Conservation (phyloP, 352 stramenopile genomes). For the Paralagenidium karlingii region DNA sequence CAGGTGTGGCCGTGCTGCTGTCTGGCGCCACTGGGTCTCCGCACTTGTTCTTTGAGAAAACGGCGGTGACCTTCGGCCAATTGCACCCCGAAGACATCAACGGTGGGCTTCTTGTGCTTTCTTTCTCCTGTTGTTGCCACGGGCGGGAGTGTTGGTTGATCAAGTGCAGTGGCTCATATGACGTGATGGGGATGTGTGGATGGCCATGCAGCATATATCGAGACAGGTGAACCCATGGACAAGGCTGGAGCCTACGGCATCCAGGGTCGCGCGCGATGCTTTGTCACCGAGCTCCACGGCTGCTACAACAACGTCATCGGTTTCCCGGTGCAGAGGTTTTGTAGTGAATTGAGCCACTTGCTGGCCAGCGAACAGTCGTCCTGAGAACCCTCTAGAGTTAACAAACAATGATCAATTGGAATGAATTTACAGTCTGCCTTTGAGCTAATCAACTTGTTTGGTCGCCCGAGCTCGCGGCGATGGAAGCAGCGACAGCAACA, state of each 20-base stretch:
- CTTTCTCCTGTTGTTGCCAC: no score
- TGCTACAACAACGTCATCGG: constrained; percentile 89
- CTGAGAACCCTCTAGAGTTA: constrained; percentile 27
- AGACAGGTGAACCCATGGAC: constrained; percentile 85
- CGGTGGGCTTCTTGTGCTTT: constrained; percentile 11
- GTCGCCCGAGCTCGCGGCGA: no score
- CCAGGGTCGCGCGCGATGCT: constrained; percentile 70
- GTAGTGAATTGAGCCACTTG: constrained; percentile 34
- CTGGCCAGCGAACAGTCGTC: no score
- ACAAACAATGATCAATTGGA: constrained; percentile 7
- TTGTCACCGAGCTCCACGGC: constrained; percentile 66
- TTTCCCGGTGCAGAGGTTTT: constrained; percentile 76
- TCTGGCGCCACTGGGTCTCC: constrained; percentile 17
- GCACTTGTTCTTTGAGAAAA: constrained; percentile 66
- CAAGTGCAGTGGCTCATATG: background rate
- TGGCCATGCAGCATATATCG: constrained; percentile 59
- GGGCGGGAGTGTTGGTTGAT: no score
- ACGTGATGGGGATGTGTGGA: background rate
- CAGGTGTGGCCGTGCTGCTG: constrained; percentile 70
- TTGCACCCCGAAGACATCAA: constrained; percentile 49
- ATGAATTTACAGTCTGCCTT: no score
- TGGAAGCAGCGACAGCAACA: no score
- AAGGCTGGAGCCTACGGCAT: constrained; percentile 87
- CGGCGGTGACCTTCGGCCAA: constrained; percentile 31
- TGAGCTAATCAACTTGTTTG: no score